Conservation (phyloP, 2,329 filamentous ascomycete species). For the Penicillium sumatraense region DNA sequence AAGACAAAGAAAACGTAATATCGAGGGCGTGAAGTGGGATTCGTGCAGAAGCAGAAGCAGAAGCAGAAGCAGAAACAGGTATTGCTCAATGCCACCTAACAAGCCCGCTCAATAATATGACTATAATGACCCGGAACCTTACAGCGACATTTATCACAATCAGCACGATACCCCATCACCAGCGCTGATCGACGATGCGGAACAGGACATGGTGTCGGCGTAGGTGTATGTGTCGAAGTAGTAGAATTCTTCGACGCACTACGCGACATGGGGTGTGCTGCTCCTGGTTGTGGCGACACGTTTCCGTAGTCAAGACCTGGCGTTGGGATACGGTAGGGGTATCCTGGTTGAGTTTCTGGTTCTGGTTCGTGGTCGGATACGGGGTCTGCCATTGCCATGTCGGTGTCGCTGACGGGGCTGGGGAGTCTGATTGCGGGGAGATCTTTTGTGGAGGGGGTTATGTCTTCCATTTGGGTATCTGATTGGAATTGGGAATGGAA, state of each 20-base stretch:
- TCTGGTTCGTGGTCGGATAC: too few relatives aligned
- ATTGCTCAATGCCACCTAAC: too few relatives aligned
- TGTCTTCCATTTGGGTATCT: background rate
- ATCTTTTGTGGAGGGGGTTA: background rate
- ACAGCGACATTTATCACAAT: constrained; percentile 76
- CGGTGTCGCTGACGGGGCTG: constrained; percentile 47
- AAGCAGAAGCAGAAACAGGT: too few relatives aligned
- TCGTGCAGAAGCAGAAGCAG: too few relatives aligned
- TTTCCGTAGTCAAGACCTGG: background rate
- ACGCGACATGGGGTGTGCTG: constrained; percentile 3
- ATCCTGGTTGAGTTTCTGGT: background rate
- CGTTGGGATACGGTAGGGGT: background rate
- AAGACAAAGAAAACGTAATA: too few relatives aligned
- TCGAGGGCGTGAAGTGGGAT: too few relatives aligned
- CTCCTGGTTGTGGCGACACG: background rate
- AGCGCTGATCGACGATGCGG: constrained; percentile 57
- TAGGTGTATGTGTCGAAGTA: too few relatives aligned
- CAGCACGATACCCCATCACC: constrained; percentile 76
- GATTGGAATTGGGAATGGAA: too few relatives aligned
- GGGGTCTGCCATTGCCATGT: constrained; percentile 9
- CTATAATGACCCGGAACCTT: constrained; percentile 81
- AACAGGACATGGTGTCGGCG: background rate
- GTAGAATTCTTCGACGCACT: background rate
- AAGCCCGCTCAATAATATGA: constrained; percentile 64
- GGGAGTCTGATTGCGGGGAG: constrained; percentile 34